Conservation (phyloP, 2,329 filamentous ascomycete species). For the Aspergillus oerlinghausenensis region DNA sequence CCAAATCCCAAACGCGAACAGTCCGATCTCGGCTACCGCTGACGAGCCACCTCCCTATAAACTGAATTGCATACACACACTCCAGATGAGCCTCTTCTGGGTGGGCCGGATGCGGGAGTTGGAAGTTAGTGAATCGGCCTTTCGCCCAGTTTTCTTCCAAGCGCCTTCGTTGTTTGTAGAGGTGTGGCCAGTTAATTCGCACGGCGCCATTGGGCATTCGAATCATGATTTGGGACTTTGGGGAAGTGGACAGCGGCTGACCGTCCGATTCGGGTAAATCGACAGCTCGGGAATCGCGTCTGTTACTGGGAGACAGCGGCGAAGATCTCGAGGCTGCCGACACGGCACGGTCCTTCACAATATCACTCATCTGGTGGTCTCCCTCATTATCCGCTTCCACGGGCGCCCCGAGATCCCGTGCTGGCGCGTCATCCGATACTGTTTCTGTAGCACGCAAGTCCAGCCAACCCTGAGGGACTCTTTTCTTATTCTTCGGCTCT, state of each 20-base stretch:
- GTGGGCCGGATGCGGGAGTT: slow-evolving; percentile 78
- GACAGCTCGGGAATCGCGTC: slow-evolving; percentile 3
- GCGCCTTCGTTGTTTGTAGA: slow-evolving; percentile 80
- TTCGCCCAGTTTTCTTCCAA: slow-evolving; percentile 90
- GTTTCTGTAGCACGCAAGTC: slow-evolving; percentile 33
- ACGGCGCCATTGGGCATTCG: slow-evolving; percentile 30
- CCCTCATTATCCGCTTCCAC: slow-evolving; percentile 31
- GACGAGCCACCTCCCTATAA: slow-evolving; percentile 77
- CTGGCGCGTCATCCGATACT: slow-evolving; percentile 2
- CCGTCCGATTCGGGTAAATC: slow-evolving; percentile 7
- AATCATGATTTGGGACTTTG: slow-evolving; percentile 30
- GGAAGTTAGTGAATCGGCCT: slow-evolving; percentile 78
- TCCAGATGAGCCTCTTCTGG: slow-evolving; percentile 81
- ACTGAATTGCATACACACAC: slow-evolving; percentile 94
- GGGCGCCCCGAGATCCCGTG: slow-evolving; percentile 1
- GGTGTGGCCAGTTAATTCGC: slow-evolving; percentile 83
- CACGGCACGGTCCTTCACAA: slow-evolving; percentile 19
- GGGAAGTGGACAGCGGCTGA: slow-evolving; percentile 16
- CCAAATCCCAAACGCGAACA: slow-evolving; percentile 84
- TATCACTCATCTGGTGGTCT: slow-evolving; percentile 43
- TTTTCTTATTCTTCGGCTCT: slow-evolving; percentile 51
- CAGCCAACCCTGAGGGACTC: slow-evolving; percentile 44
- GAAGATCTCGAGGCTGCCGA: slow-evolving; percentile 13
- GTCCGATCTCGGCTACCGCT: slow-evolving; percentile 88
- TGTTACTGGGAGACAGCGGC: slow-evolving; percentile 14